A percentile compares a stretch with the other conserved stretches of the same genome.
Conservation (phyloP, 257 asterid genomes). For the Schizonepeta tenuifolia region DNA sequence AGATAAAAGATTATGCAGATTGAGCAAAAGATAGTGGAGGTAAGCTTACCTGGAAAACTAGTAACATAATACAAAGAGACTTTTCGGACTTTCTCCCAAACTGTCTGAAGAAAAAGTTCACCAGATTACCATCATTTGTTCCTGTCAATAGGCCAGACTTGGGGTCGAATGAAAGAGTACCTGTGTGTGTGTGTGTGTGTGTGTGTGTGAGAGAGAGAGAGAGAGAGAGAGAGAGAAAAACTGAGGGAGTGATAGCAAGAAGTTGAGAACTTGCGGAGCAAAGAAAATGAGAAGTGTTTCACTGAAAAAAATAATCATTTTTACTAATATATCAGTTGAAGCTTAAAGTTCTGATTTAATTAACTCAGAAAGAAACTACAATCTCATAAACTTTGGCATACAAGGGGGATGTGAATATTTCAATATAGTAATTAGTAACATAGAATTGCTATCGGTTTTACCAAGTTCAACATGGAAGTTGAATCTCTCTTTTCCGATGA, state of each 20-base stretch:
- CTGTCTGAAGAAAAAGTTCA: slow-evolving; percentile 72
- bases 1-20: not conserved
- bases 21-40: not conserved
- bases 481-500: too few relatives aligned
- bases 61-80: slow-evolving; percentile 68
- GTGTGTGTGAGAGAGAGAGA: slow-evolving; percentile 15
- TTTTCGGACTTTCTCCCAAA: slow-evolving; percentile 79
- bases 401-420: too few relatives aligned
- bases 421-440: too few relatives aligned
- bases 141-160: slow-evolving; percentile 80
- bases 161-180: slow-evolving; percentile 56
- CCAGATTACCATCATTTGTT: slow-evolving; percentile 87
- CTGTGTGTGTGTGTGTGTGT: not conserved
- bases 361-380: not conserved
- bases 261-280: slow-evolving; percentile 88
- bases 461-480: too few relatives aligned
- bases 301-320: slow-evolving; percentile 48
- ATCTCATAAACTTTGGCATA: too few relatives aligned
- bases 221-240: slow-evolving; percentile 47
- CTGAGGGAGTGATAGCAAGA: slow-evolving; percentile 92
- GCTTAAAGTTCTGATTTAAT: not conserved
- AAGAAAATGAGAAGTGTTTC: slow-evolving; percentile 93
- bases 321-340: not conserved
- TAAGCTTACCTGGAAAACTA: slow-evolving; percentile 93
- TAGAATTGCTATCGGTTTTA: too few relatives aligned